Conservation (phyloP, 2,329 filamentous ascomycete species). For the Penicillium aurantiogriseum region DNA sequence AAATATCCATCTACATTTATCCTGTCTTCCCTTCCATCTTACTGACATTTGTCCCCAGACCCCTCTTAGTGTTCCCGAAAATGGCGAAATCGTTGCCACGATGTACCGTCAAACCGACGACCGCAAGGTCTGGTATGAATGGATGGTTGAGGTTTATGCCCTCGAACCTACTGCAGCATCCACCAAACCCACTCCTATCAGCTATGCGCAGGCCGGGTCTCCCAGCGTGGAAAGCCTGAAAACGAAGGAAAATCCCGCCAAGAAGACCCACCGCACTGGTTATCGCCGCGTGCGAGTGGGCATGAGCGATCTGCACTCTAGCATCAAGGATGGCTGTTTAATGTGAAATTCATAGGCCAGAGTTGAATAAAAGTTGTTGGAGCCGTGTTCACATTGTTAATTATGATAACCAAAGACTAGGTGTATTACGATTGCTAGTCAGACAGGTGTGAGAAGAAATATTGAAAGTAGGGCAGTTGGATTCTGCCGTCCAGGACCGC, state of each 20-base stretch:
- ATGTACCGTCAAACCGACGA: constrained; percentile 98
- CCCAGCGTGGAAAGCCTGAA: constrained; percentile 25
- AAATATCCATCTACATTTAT: background rate
- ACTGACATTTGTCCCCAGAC: constrained; percentile 53
- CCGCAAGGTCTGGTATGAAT: constrained; percentile 97
- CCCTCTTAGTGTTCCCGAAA: constrained; percentile 80
- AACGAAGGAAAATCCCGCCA: constrained; percentile 18
- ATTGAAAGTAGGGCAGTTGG: too few species aligned
- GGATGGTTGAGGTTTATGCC: constrained; percentile 82
- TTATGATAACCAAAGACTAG: too few species aligned
- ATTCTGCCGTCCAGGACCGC: background rate
- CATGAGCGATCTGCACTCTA: constrained; percentile 49
- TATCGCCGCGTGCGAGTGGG: constrained; percentile 40
- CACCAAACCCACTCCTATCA: constrained; percentile 28
- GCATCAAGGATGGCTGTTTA: constrained; percentile 50
- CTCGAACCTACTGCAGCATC: constrained; percentile 28
- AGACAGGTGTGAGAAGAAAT: too few species aligned
- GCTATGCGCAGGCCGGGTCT: constrained; percentile 29
- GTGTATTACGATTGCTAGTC: too few species aligned
- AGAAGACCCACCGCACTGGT: constrained; percentile 15
- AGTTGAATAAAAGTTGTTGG: background rate
- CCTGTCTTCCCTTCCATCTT: background rate
- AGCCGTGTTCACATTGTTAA: background rate
- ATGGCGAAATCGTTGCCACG: constrained; percentile 80
- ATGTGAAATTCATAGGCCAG: constrained; percentile 36